Percentiles rank a stretch among this genome's conserved stretches.
Conservation (phyloP, 2,329 filamentous ascomycete species). For the Sphaceloma murrayae region DNA sequence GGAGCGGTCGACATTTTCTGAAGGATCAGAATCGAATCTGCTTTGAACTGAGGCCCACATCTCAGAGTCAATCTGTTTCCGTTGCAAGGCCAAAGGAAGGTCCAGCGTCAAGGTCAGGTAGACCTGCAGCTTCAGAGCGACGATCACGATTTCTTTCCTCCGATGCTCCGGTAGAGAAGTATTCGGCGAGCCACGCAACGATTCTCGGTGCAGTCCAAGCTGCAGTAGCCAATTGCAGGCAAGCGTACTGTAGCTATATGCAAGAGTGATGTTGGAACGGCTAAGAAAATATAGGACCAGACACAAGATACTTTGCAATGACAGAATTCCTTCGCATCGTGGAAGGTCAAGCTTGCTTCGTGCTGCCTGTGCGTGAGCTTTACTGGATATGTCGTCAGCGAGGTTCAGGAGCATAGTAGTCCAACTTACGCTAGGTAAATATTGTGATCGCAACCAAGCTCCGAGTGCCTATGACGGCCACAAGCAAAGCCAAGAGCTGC, state of each 20-base stretch:
- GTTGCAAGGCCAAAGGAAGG: not conserved
- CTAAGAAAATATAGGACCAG: conserved; percentile 3
- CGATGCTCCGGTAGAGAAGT: not conserved
- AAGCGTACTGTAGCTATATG: conserved; percentile 7
- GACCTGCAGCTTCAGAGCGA: conserved; percentile 1
- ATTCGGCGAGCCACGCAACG: not conserved
- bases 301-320: conserved; percentile 6
- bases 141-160: conserved; percentile 3
- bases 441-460: not conserved
- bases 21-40: conserved; percentile 6
- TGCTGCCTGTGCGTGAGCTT: not conserved
- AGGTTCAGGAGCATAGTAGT: not conserved
- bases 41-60: conserved; percentile 9
- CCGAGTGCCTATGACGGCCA: conserved; percentile 3
- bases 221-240: conserved; percentile 11
- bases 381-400: not conserved
- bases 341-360: not conserved
- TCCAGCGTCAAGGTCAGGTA: conserved; percentile 6
- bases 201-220: conserved; percentile 7
- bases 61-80: not conserved
- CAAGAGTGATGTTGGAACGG: not conserved
- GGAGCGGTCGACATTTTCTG: not conserved
- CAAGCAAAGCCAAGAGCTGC: conserved; percentile 5
- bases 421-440: not conserved
- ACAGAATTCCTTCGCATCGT: not conserved